phyloP scores from a whole-genome alignment of 164 flowering plant species.

The Piper betle region DNA sequence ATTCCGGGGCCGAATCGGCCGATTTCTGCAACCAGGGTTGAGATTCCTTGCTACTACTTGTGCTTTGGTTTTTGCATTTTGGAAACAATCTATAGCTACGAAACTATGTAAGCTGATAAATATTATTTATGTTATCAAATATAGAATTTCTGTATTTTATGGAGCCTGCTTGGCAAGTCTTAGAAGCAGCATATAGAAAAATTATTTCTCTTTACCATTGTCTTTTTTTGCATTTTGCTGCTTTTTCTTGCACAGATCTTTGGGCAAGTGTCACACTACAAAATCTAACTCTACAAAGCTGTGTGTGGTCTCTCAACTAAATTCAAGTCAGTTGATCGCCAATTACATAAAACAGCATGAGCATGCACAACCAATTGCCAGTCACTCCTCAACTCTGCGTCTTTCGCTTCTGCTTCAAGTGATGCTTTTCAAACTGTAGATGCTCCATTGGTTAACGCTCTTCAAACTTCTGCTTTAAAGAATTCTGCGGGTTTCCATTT shows the following conservation, averaged over 20 bases:
- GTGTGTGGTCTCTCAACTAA: slow-evolving; percentile 3
- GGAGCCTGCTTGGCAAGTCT: too few species aligned
- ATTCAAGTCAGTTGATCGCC: slow-evolving; percentile 5
- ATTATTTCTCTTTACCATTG: not conserved
- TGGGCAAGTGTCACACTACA: slow-evolving; percentile 1
- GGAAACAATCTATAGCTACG: too few species aligned
- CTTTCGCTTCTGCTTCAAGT: not conserved
- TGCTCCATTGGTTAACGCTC: slow-evolving; percentile 54
- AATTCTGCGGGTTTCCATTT: slow-evolving; percentile 64
- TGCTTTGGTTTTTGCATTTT: too few species aligned
- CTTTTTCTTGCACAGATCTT: not conserved
- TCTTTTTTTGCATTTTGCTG: not conserved
- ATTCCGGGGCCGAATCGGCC: too few species aligned
- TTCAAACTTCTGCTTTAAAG: slow-evolving; percentile 44
- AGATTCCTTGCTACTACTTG: too few species aligned
- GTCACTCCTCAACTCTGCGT: not conserved
- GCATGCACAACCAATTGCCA: not conserved
- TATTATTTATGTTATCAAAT: too few species aligned
- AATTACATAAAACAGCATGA: slow-evolving; percentile 1
- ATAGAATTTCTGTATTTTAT: too few species aligned
- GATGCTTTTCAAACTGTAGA: not conserved
- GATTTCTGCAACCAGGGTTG: too few species aligned
- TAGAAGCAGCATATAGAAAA: too few species aligned
- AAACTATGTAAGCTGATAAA: too few species aligned
- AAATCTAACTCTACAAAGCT: slow-evolving; percentile 4